Evolutionary conservation across 202 grass and related monocot species (phyloP).

Genomic region (Dendrocalamus latiflorus): DNA sequence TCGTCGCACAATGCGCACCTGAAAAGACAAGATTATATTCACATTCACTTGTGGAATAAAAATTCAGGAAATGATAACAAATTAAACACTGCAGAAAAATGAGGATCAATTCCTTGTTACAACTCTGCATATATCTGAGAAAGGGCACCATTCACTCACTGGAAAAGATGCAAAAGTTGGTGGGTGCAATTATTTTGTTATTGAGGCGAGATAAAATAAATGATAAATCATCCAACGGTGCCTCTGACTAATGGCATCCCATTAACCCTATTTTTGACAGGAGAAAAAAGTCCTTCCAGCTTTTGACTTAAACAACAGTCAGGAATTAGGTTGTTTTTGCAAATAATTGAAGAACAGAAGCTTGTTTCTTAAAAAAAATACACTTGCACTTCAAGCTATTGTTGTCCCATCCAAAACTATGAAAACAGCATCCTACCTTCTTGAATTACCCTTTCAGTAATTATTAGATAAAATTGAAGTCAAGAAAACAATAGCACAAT

Average conservation of each 20-base stretch:
- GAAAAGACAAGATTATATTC: conserved; percentile 15
- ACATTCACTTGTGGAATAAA: too few species aligned
- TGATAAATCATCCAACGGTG: not conserved
- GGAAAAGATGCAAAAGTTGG: not conserved
- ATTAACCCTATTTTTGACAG: not conserved
- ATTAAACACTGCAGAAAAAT: not conserved
- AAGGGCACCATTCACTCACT: not conserved
- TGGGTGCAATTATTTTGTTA: too few species aligned
- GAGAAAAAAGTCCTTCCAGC: not conserved
- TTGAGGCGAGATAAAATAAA: too few species aligned
- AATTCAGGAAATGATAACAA: too few species aligned
- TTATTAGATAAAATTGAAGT: not conserved
- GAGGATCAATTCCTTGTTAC: not conserved
- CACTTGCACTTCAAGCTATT: not conserved
- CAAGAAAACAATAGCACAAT: too few species aligned
- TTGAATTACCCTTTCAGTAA: not conserved
- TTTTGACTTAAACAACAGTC: not conserved
- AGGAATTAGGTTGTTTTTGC: not conserved
- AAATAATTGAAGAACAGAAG: not conserved
- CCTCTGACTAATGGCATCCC: not conserved
- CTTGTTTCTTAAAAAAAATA: not conserved
- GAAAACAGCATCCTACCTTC: not conserved
- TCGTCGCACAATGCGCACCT: conserved; percentile 69
- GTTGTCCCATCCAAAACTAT: not conserved
- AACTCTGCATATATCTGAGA: not conserved